Base-by-base conservation (phyloP, 345 rosid species). In the Eutrema yunnanense region DNA sequence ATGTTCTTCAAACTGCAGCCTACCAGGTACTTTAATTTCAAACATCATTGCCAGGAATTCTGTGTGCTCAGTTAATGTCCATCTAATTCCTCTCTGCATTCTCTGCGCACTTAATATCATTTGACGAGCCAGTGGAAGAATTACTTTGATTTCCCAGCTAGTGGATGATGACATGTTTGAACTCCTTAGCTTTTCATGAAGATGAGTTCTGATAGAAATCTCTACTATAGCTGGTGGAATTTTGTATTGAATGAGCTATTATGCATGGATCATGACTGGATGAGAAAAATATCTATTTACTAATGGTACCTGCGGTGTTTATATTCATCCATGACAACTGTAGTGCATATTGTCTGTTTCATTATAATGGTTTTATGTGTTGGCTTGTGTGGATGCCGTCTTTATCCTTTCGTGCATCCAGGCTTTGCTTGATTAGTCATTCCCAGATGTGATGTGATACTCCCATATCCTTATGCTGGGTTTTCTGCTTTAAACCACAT, bases 1-100 rank as follows among this genome's bases (percentile, higher is more conserved):
- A 86, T 75, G 88, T 89, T 85, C 88, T 94, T 34, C 85, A 81
- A 76, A 89, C 90, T 65, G 96, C 95, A 61, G 92, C 98, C 47
- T 94, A 82, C 74, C 89, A 85, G 98, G 98, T 93, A 69, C 53
- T 54, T 53, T 19, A 26, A 49, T 46, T 58, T 19, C 22, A 8
- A 69, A 67, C 41, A 26, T 33, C 50, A 26, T 51, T 33, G 12
- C 37, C 22, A 48, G 9, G 33, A 33, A 51, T 51, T 56, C 22
- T 56, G 10, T 46, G 50, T 57, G 34, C 34, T 34, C 26, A 47
- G 47, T 70, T 70, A 48, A 8, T 36, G 47, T 27, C 27, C 12
- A 37, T 40, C 12, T 6, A 63, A 46, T 30, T 14, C 30, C 13
- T 67, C 10, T 74, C 16, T 33, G 44, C 52, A 19, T 74, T 48